Evolutionary conservation across 495 filamentous ascomycete species (phyloP), one percentile per base, ranked within the genome.

Genomic region (Aspergillus baeticus): DNA sequence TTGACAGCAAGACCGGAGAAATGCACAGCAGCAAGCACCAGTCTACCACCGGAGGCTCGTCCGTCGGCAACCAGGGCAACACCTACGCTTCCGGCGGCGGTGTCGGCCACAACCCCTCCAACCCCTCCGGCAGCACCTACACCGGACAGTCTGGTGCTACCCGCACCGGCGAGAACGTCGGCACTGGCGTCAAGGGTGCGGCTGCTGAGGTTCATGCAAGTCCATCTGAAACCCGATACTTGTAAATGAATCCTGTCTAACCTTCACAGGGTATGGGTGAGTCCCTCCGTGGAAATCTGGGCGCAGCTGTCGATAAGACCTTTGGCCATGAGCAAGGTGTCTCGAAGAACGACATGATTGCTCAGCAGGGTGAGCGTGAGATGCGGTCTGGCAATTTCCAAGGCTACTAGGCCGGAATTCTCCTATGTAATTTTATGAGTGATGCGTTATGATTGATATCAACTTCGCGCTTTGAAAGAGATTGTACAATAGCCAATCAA

Each of bases 211-310:
- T 74, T 52, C 74, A 77, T 62, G 74, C 75, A 62, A 65, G 71
- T 71, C 47, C 6, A 6, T 10, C 37, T 42, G 39, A 51, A 29
- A 26, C 47, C 34, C 47, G 47, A 20, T 34, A 18, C 29, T 23
- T 50, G 33, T 50, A 50, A 22, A 29, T 29, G 29, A 7, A 2
- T n/a, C 10, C 21, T 31, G 35, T 22, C 46, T 37, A 46, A 26
- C 50, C 21, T 35, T 17, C 13, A 26, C 37, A 77, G 73, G 75
- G 75, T 7, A 65, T 66, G 18, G 74, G 74, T n/a, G 75, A 78
- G 56, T 68, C 71, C 2, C 61, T 78, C n/a, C 71, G 75, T n/a
- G 75, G 75, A 5, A 64, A 63, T 5, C 21, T 77, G 18, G 72
- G 60, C 48, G 62, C 70, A 3, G 69, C 71, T 0, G 69, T 77